These are phyloP conservation scores for Exobasidium rhododendri DNA, from an alignment of 1,284 basidiomycete genomes.

Conservation along the genomic window DNA sequence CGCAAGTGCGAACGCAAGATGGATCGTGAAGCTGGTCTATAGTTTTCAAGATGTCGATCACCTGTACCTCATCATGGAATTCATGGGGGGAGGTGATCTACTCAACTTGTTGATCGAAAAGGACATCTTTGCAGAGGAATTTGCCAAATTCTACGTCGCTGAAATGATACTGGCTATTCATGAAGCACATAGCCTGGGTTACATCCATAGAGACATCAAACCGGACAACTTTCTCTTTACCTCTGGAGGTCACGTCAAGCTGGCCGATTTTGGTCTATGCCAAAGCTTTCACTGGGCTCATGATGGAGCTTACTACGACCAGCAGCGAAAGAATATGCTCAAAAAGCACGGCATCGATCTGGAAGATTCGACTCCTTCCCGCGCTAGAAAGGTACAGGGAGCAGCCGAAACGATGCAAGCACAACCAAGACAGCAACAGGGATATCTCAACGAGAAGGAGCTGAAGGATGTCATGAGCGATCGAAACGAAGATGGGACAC, in stretches of 20 bases:
- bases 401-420: slow-evolving; percentile 51
- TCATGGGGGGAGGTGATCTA: slow-evolving; percentile 93
- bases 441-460: slow-evolving; percentile 31
- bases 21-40: slow-evolving; percentile 91
- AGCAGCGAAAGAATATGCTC: slow-evolving; percentile 80
- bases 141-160: slow-evolving; percentile 90
- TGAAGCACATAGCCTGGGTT: slow-evolving; percentile 87
- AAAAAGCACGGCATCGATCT: slow-evolving; percentile 92
- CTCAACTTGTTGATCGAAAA: slow-evolving; percentile 89
- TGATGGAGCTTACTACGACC: slow-evolving; percentile 70
- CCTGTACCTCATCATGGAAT: slow-evolving; percentile 81
- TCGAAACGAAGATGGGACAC: slow-evolving; percentile 45
- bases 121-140: slow-evolving; percentile 88
- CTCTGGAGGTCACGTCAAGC: slow-evolving; percentile 83
- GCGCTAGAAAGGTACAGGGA: slow-evolving; percentile 57
- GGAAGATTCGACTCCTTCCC: slow-evolving; percentile 64
- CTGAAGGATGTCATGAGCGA: slow-evolving; percentile 46
- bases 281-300: slow-evolving; percentile 53
- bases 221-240: slow-evolving; percentile 95
- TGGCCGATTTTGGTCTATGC: slow-evolving; percentile 89
- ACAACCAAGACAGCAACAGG: slow-evolving; percentile 16
- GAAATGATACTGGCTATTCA: slow-evolving; percentile 98
- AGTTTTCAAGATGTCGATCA: slow-evolving; percentile 67
- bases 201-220: slow-evolving; percentile 96
- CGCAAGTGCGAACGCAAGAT: slow-evolving; percentile 56